Evolutionary conservation across 805 yeast species (phyloP).

Genomic region (Hanseniaspora opuntiae): DNA sequence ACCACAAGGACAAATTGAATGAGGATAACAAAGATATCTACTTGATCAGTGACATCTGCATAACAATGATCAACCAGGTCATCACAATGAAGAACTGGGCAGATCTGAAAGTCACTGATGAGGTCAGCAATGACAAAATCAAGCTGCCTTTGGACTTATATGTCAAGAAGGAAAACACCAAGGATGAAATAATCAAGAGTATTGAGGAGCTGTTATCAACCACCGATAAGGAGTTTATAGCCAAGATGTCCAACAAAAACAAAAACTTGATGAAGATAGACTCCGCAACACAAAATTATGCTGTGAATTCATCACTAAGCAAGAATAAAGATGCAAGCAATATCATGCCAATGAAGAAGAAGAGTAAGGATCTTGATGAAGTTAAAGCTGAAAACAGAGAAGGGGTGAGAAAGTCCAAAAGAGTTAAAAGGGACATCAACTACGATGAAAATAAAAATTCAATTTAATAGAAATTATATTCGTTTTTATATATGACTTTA

Average conservation of each 20-base stretch:
- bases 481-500: background rate
- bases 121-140: background rate
- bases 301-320: background rate
- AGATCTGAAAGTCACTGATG: slow-evolving; percentile 1
- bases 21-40: slow-evolving; percentile 3
- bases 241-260: background rate
- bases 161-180: slow-evolving; percentile 1
- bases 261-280: background rate
- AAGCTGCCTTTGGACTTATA: slow-evolving; percentile 5
- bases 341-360: background rate
- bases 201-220: background rate
- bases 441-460: background rate
- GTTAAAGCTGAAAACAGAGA: background rate
- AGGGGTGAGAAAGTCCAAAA: slow-evolving; percentile 2
- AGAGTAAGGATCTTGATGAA: background rate
- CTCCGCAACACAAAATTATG: no score
- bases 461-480: slow-evolving; percentile 22
- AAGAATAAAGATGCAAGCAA: background rate
- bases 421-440: slow-evolving; percentile 1
- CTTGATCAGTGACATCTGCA: background rate
- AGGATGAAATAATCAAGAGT: background rate
- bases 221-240: background rate
- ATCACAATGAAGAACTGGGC: slow-evolving; percentile 1
- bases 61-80: background rate
- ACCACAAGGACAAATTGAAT: slow-evolving; percentile 2